These are phyloP conservation scores for Vigna radiata DNA, from an alignment of 306 rosid genomes.

Conservation along the genomic window DNA sequence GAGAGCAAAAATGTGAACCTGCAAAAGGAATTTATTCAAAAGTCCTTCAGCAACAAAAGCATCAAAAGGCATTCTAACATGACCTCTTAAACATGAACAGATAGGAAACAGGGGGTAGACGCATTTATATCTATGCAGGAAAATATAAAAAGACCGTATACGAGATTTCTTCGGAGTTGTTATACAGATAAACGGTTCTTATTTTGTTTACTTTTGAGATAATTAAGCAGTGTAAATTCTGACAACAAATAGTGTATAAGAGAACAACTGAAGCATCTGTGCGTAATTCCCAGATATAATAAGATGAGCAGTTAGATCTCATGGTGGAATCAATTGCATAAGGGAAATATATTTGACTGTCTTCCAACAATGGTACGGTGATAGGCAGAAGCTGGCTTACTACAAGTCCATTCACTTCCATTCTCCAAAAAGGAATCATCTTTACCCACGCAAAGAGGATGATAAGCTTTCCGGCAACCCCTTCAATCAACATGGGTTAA, in stretches of 20 bases:
- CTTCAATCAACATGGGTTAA: constrained; percentile 55
- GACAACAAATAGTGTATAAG: constrained; percentile 13
- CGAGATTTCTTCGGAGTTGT: constrained; percentile 11
- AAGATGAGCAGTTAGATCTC: not conserved
- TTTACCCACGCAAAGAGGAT: constrained; percentile 57
- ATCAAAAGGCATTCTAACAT: constrained; percentile 11
- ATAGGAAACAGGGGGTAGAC: constrained; percentile 21
- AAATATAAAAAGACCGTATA: constrained; percentile 5
- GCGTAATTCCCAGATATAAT: constrained; percentile 4
- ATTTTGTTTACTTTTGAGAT: not conserved
- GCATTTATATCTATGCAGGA: not conserved
- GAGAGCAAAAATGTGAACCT: constrained; percentile 70
- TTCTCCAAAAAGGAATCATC: constrained; percentile 57
- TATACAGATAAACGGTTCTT: not conserved
- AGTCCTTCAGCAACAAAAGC: constrained; percentile 30
- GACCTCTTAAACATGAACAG: constrained; percentile 32
- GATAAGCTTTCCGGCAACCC: constrained; percentile 77
- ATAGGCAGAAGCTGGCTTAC: constrained; percentile 60
- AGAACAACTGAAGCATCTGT: constrained; percentile 12
- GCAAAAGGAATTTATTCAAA: constrained; percentile 43
- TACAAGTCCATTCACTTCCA: constrained; percentile 53
- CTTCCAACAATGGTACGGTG: constrained; percentile 30
- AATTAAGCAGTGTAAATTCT: constrained; percentile 11
- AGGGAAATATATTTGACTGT: constrained; percentile 34
- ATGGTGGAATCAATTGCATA: constrained; percentile 27